Conservation (phyloP, 441 rosid species). For the Biscutella laevigata region DNA sequence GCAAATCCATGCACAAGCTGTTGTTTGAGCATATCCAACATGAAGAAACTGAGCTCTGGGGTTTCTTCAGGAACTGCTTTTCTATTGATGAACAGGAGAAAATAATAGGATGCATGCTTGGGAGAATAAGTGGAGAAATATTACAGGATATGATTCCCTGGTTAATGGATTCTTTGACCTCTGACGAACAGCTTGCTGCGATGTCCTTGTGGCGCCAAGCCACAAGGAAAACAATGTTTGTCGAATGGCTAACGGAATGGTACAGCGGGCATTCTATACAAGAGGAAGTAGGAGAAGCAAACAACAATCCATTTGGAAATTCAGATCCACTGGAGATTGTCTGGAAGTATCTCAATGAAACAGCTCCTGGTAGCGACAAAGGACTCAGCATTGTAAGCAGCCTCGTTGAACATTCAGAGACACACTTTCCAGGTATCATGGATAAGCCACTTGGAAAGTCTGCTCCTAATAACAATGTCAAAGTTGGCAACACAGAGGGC, state of each 20-base stretch:
- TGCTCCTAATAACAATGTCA: conserved; percentile 17
- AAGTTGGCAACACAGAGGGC: conserved; percentile 22
- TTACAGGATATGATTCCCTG: conserved; percentile 79
- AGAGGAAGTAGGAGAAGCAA: conserved; percentile 29
- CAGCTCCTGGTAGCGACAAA: conserved; percentile 24
- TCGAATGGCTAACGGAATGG: conserved; percentile 84
- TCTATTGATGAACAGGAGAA: conserved; percentile 68
- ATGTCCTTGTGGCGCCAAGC: conserved; percentile 61
- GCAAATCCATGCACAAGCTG: conserved; percentile 58
- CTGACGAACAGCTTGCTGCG: conserved; percentile 45
- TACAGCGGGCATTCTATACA: conserved; percentile 42
- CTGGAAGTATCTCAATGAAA: conserved; percentile 44
- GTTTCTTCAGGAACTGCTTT: conserved; percentile 54
- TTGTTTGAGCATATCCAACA: conserved; percentile 56
- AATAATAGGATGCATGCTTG: conserved; percentile 62
- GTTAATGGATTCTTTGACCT: conserved; percentile 54
- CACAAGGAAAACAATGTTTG: conserved; percentile 76
- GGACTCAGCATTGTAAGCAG: conserved; percentile 9
- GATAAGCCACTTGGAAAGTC: not conserved
- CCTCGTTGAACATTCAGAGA: conserved; percentile 11
- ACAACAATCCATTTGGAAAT: conserved; percentile 20
- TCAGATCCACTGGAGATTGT: conserved; percentile 61
- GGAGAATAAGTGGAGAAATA: conserved; percentile 62
- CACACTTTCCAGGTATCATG: conserved; percentile 17
- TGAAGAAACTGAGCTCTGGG: conserved; percentile 80